Evolutionary conservation across 2,329 filamentous ascomycete genomes (phyloP).

Genomic region (Fusarium redolens): DNA sequence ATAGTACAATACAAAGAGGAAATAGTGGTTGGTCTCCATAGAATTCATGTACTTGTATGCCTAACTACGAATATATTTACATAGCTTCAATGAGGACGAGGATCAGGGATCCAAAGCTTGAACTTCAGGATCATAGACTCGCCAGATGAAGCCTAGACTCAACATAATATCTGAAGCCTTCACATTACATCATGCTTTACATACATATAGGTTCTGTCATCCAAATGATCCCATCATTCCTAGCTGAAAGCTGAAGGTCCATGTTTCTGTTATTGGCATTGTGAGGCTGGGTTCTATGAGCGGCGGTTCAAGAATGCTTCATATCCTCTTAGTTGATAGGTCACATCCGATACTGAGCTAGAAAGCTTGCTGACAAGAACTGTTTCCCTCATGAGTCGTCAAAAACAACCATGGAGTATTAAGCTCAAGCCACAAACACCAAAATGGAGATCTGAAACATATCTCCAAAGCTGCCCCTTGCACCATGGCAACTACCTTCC

Average conservation of each 20-base stretch:
- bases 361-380: neutral
- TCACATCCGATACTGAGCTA: neutral
- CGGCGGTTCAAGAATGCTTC: neutral
- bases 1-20: neutral
- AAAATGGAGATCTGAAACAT: neutral
- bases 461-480: neutral
- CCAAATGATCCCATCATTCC: too few species aligned
- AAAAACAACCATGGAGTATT: neutral
- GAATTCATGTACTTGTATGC: neutral
- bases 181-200: neutral
- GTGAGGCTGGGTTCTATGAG: neutral
- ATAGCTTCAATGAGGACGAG: too few species aligned
- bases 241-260: neutral
- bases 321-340: neutral
- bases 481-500: neutral
- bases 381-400: neutral
- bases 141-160: neutral
- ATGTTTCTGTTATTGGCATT: neutral
- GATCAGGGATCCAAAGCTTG: too few species aligned
- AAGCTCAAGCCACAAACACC: neutral
- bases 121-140: neutral
- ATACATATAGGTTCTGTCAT: too few species aligned
- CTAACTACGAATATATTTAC: neutral
- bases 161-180: neutral
- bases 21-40: neutral